Evolutionary conservation across 306 rosid species (phyloP).

Genomic region (Dryas drummondii): DNA sequence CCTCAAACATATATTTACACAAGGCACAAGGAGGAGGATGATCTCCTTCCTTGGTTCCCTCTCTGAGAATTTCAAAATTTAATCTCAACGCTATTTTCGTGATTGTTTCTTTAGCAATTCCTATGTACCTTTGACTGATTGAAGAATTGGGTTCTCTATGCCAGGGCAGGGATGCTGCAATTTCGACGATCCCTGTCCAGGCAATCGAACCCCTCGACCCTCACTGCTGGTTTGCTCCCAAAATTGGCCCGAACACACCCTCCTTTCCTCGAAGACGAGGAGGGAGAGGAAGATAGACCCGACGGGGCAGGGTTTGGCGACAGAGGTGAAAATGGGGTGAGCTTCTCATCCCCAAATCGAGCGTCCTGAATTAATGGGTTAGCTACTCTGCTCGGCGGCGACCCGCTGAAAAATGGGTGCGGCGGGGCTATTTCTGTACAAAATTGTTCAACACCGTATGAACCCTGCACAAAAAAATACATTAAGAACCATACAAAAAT

Average conservation of each 20-base stretch:
- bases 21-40: conserved; percentile 20
- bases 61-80: conserved; percentile 46
- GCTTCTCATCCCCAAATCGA: conserved; percentile 77
- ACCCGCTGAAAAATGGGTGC: conserved; percentile 92
- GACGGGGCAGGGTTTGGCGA: conserved; percentile 38
- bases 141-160: conserved; percentile 36
- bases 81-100: conserved; percentile 28
- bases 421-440: conserved; percentile 56
- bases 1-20: conserved; percentile 16
- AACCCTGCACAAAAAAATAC: conserved; percentile 43
- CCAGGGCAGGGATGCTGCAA: conserved; percentile 86
- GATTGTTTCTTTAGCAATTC: conserved; percentile 22
- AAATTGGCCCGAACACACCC: conserved; percentile 68
- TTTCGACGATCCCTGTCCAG: conserved; percentile 80
- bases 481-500: background rate
- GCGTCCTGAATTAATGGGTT: conserved; percentile 93
- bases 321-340: conserved; percentile 37
- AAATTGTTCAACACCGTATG: conserved; percentile 55
- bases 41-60: conserved; percentile 9
- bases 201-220: conserved; percentile 93
- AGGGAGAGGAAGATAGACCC: conserved; percentile 49
- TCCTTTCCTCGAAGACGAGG: conserved; percentile 65
- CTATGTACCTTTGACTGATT: conserved; percentile 32
- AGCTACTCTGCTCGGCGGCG: conserved; percentile 97
- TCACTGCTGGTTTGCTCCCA: conserved; percentile 76